Evolutionary conservation across 176 grass and related monocot species (phyloP).

Genomic region (Oryza brachyantha): DNA sequence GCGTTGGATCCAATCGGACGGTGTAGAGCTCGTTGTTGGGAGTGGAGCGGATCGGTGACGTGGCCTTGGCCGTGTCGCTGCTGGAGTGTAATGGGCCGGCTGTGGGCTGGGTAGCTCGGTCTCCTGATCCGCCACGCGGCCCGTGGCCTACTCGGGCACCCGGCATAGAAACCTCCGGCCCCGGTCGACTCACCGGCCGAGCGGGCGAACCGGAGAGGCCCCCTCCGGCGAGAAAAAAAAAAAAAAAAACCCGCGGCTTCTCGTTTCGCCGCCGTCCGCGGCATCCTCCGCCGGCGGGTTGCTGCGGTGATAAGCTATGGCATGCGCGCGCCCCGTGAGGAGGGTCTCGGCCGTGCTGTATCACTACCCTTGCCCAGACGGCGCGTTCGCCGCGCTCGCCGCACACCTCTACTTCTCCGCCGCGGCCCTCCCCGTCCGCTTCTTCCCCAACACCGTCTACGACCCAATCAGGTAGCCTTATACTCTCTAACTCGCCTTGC

Average conservation of each 20-base stretch:
- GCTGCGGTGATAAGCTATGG: conserved; percentile 4
- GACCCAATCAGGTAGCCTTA: conserved; percentile 74
- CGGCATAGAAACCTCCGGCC: neutral
- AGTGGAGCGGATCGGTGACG: conserved; percentile 37
- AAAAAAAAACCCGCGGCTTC: no score
- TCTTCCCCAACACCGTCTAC: conserved; percentile 91
- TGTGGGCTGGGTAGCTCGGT: neutral
- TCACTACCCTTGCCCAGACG: conserved; percentile 94
- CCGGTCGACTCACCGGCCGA: no score
- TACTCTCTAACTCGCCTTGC: no score
- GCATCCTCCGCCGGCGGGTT: neutral
- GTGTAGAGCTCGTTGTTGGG: neutral
- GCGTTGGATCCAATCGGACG: conserved; percentile 31
- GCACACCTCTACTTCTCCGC: conserved; percentile 94
- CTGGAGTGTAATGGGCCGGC: no score
- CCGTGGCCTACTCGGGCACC: neutral
- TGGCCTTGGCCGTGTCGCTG: no score
- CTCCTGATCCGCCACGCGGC: neutral
- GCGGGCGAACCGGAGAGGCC: no score
- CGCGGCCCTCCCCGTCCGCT: conserved; percentile 58
- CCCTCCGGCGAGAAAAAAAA: no score
- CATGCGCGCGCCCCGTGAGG: conserved; percentile 20
- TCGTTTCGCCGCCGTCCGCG: neutral
- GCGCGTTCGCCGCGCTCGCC: conserved; percentile 85
- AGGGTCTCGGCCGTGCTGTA: conserved; percentile 81